Conservation (phyloP, 192 early-diverging fungal genomes). For the Coemansia sp. region DNA sequence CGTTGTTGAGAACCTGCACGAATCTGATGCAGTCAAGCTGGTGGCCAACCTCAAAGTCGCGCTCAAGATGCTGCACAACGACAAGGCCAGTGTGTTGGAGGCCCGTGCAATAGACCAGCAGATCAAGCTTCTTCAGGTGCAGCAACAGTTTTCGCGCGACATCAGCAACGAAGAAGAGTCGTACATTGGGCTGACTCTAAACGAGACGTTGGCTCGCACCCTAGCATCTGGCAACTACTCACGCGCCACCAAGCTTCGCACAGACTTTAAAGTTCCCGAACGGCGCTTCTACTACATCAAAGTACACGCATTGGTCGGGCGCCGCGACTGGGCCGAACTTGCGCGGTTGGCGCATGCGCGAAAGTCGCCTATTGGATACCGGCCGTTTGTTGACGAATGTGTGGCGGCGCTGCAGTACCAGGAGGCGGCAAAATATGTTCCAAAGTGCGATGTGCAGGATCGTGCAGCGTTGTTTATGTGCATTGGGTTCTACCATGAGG, state of each 20-base stretch:
- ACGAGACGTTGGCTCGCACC: slow-evolving; percentile 81
- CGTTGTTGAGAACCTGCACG: slow-evolving; percentile 39
- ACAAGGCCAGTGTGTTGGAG: slow-evolving; percentile 70
- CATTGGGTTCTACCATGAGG: slow-evolving; percentile 72
- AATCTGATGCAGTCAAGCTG: slow-evolving; percentile 53
- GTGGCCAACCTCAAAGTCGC: slow-evolving; percentile 71
- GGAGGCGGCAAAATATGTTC: slow-evolving; percentile 75
- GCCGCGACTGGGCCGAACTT: slow-evolving; percentile 83
- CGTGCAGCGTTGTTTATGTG: slow-evolving; percentile 65
- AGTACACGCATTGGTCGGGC: slow-evolving; percentile 72
- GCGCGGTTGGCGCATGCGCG: slow-evolving; percentile 74
- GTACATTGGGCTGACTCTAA: slow-evolving; percentile 73
- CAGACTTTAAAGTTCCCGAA: slow-evolving; percentile 86
- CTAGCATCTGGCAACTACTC: slow-evolving; percentile 66
- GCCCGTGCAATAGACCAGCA: slow-evolving; percentile 56
- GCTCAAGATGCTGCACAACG: slow-evolving; percentile 69
- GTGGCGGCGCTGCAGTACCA: slow-evolving; percentile 69
- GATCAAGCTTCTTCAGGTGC: slow-evolving; percentile 70
- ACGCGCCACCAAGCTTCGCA: slow-evolving; percentile 73
- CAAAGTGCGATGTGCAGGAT: slow-evolving; percentile 62
- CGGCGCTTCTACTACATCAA: slow-evolving; percentile 89
- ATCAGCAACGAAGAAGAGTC: slow-evolving; percentile 34
- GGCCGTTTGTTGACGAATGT: slow-evolving; percentile 81
- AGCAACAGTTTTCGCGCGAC: slow-evolving; percentile 66
- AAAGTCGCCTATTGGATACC: slow-evolving; percentile 76